Conservation (phyloP, 1,284 basidiomycete genomes). For the Athelia psychrophila region DNA sequence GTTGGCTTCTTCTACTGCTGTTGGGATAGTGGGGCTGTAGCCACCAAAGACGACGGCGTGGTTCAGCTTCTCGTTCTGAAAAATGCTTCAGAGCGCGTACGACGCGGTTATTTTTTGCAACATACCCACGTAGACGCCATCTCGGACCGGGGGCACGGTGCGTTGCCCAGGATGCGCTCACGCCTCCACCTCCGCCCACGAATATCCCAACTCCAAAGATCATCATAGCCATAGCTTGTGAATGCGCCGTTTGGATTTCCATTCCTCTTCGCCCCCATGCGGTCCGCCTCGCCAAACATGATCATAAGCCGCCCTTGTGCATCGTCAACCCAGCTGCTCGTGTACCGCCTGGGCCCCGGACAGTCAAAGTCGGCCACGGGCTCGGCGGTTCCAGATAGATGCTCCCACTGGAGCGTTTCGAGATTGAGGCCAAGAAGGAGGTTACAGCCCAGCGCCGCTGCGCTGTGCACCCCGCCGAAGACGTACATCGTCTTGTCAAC, state of each 20-base stretch:
- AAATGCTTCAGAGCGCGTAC: background rate
- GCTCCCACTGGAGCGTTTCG: slow-evolving; percentile 14
- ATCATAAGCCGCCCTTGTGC: slow-evolving; percentile 24
- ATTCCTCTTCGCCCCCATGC: slow-evolving; percentile 18
- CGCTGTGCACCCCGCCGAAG: slow-evolving; percentile 24
- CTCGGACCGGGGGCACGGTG: slow-evolving; percentile 35
- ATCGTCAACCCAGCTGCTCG: slow-evolving; percentile 25
- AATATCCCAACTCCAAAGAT: slow-evolving; percentile 40
- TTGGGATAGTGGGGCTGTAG: slow-evolving; percentile 31
- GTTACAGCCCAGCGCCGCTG: slow-evolving; percentile 16
- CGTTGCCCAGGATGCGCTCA: slow-evolving; percentile 35
- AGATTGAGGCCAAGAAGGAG: slow-evolving; percentile 21
- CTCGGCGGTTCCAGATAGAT: slow-evolving; percentile 18
- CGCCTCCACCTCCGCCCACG: slow-evolving; percentile 29
- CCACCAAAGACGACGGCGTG: slow-evolving; percentile 38
- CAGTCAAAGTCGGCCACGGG: slow-evolving; percentile 13
- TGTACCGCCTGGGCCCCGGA: slow-evolving; percentile 29
- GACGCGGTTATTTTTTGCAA: slow-evolving; percentile 1
- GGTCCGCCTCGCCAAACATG: slow-evolving; percentile 35
- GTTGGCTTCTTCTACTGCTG: slow-evolving; percentile 12
- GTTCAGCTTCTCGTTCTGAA: slow-evolving; percentile 32
- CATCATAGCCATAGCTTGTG: slow-evolving; percentile 28
- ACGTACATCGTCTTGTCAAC: slow-evolving; percentile 22
- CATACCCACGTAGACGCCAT: slow-evolving; percentile 33
- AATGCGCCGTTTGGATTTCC: slow-evolving; percentile 22